Conservation (phyloP, 1,284 basidiomycete species). For the Entoloma clypeatum region DNA sequence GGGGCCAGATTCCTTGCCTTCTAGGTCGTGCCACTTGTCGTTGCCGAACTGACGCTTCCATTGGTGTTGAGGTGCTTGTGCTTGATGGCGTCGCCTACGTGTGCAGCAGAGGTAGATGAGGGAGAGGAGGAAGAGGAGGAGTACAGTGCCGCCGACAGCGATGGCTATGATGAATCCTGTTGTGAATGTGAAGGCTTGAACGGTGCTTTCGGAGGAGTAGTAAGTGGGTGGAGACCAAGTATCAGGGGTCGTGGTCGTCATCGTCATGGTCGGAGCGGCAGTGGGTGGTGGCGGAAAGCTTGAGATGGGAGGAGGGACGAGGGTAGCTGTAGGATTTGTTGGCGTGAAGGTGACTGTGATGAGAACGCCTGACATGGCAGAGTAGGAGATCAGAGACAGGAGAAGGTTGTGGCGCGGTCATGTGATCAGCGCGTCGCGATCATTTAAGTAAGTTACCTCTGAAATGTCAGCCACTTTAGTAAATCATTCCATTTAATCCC, state of each 20-base stretch:
- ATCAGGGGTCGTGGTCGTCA: slow-evolving; percentile 6
- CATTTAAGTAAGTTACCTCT: not conserved
- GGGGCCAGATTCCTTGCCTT: slow-evolving; percentile 6
- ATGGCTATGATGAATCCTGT: slow-evolving; percentile 22
- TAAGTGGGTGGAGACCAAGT: slow-evolving; percentile 12
- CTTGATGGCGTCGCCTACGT: no score
- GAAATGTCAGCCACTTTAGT: not conserved
- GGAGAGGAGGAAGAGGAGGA: slow-evolving; percentile 17
- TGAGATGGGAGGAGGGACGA: no score
- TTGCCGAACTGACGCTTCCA: not conserved
- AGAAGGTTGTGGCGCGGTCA: slow-evolving; percentile 1
- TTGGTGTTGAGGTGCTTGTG: not conserved
- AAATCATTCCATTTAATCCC: not conserved
- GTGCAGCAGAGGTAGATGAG: slow-evolving; percentile 16
- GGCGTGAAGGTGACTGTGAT: no score
- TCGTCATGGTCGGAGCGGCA: not conserved
- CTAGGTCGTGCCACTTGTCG: slow-evolving; percentile 14
- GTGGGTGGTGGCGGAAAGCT: no score
- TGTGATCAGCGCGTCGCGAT: not conserved
- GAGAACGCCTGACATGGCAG: not conserved
- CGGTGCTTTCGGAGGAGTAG: slow-evolving; percentile 3
- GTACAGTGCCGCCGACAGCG: slow-evolving; percentile 20
- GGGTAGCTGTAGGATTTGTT: no score
- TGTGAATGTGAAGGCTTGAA: not conserved
- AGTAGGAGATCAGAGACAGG: not conserved